These are phyloP conservation scores for Aspergillus pseudonomiae DNA, from an alignment of 2,329 filamentous ascomycete genomes.

Conservation along the genomic window DNA sequence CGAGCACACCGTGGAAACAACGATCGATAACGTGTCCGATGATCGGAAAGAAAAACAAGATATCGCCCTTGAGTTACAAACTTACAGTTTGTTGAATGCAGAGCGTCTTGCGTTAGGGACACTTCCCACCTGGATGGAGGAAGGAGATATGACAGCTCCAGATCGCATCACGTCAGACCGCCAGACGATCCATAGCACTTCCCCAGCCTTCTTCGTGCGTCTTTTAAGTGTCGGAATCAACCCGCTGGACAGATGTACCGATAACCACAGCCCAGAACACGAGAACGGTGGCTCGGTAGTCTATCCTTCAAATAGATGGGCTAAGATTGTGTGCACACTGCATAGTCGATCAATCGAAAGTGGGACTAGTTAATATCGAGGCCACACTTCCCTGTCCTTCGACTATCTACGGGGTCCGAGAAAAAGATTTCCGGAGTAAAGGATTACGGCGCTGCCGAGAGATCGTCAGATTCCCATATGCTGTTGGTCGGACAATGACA, in stretches of 20 bases:
- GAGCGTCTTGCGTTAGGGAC: conserved; percentile 8
- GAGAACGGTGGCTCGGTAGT: background rate
- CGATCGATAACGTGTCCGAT: background rate
- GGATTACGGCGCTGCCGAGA: conserved; percentile 1
- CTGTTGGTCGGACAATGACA: conserved; percentile 1
- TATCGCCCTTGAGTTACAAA: background rate
- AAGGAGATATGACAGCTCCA: conserved; percentile 24
- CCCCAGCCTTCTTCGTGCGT: background rate
- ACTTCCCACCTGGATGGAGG: background rate
- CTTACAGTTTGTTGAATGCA: conserved; percentile 5
- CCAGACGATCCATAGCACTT: background rate
- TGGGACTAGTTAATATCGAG: conserved; percentile 5
- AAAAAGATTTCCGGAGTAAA: background rate
- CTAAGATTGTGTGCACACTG: conserved; percentile 2
- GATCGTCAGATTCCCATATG: background rate
- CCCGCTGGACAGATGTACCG: background rate
- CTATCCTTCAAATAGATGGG: background rate
- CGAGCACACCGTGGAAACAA: background rate
- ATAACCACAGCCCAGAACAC: background rate
- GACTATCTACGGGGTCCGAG: conserved; percentile 2
- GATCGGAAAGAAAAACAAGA: background rate
- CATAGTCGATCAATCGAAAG: conserved; percentile 4
- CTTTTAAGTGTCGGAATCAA: background rate
- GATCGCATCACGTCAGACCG: conserved; percentile 9
- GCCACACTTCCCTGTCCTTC: background rate